phyloP scores from a whole-genome alignment of 2,329 filamentous ascomycete species.

The Fusarium continuum region DNA sequence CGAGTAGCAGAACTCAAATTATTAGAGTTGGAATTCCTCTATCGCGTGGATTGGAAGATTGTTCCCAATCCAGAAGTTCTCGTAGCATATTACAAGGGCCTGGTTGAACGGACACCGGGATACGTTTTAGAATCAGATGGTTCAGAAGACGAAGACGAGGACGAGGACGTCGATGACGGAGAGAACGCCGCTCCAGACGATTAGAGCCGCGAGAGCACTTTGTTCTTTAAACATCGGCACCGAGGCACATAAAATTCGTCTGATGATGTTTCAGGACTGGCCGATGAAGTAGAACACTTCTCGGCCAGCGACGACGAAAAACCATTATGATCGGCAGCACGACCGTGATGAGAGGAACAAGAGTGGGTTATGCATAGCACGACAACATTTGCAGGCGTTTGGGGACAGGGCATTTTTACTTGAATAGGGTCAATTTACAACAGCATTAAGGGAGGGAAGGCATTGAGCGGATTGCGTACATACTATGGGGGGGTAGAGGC shows the following conservation, averaged over 20 bases:
- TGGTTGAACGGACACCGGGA: conserved; percentile 74
- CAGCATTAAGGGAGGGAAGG: conserved; percentile 19
- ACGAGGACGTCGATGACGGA: conserved; percentile 32
- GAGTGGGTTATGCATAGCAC: conserved; percentile 30
- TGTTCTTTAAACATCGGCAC: not conserved
- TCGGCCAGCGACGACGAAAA: not conserved
- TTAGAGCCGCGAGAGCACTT: conserved; percentile 15
- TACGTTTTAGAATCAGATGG: conserved; percentile 60
- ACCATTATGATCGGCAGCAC: conserved; percentile 13
- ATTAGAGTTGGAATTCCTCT: conserved; percentile 91
- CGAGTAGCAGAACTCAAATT: conserved; percentile 89
- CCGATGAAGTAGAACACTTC: not conserved
- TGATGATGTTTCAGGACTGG: not conserved
- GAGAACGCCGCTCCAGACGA: conserved; percentile 17
- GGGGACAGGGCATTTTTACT: conserved; percentile 23
- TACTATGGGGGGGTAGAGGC: conserved; percentile 19
- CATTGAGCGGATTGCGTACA: conserved; percentile 30
- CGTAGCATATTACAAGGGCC: conserved; percentile 89
- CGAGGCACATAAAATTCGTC: not conserved
- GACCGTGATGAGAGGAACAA: conserved; percentile 14
- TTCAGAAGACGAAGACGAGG: conserved; percentile 47
- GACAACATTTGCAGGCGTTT: conserved; percentile 41
- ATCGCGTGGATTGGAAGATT: conserved; percentile 94
- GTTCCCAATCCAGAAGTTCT: conserved; percentile 94
- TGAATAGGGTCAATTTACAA: conserved; percentile 30